Evolutionary conservation across 1,284 basidiomycete genomes (phyloP), one percentile per base, ranked within the genome.

Genomic region (Stygiomarasmius scandens): DNA sequence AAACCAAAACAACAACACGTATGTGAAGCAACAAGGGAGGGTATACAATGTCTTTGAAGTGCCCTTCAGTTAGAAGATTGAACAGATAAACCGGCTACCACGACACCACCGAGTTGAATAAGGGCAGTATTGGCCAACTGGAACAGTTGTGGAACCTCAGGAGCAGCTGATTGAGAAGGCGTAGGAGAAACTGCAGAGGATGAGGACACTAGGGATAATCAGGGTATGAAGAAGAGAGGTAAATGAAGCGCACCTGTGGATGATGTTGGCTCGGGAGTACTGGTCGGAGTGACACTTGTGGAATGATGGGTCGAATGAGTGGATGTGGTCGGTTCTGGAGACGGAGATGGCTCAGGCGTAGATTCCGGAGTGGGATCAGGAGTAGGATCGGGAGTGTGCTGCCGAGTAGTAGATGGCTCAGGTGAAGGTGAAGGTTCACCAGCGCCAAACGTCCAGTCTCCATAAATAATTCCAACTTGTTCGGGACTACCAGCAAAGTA

Each of bases 371-470:
- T 24, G 2, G 52, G 23, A 10, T 41, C 29, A 27, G 32, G 51
- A 9, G 54, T 56, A 19, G 54, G 24, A 10, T 32, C 29, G 16
- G 43, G 29, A 11, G 46, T 24, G n/a, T 19, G 22, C 19, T 50
- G 41, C 14, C 23, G 51, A 49, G 23, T 46, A 20, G 48, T 43
- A 9, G 58, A 34, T 27, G 25, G 38, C 20, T 54, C 49, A 16
- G 38, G 38, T 12, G 11, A 12, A 9, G 38, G 38, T 5, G 11
- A 6, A 41, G 38, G 38, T 16, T 41, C 4, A 16, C 64, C 68
- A 54, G 65, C 68, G 58, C 69, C 73, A 65, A 66, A 78, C 49
- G 65, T 70, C 81, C 80, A 82, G 19, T 66, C 63, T 49, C 77
- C 78, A 50, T 71, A 63, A 58, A 80, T 67, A n/a, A 66, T 64